Evolutionary conservation across 805 yeast species (phyloP).

Genomic region (Myxozyma kluyveri): DNA sequence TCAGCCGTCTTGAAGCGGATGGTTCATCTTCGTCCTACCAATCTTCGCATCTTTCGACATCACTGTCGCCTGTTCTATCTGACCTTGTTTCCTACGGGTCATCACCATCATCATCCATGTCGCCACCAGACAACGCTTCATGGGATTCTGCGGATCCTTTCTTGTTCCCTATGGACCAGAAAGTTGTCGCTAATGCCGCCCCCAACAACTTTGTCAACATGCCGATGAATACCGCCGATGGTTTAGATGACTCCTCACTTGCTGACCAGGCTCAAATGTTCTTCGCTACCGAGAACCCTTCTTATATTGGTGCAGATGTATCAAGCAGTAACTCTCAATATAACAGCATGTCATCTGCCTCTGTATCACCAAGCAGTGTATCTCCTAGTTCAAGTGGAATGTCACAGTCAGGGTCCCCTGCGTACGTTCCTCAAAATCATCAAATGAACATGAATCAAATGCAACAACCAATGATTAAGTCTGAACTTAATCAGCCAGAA

Average conservation of each 20-base stretch:
- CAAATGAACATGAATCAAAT: not conserved
- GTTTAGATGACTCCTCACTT: constrained; percentile 1
- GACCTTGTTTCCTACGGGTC: constrained; percentile 25
- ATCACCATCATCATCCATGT: constrained; percentile 25
- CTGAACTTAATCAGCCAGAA: not conserved
- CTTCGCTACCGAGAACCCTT: not conserved
- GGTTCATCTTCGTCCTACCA: constrained; percentile 15
- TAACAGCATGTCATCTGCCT: constrained; percentile 11
- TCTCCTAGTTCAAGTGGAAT: constrained; percentile 13
- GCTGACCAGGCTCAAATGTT: constrained; percentile 5
- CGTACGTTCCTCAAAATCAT: not conserved
- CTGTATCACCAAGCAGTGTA: constrained; percentile 13
- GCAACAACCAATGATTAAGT: too few species aligned
- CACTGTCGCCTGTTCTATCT: constrained; percentile 9
- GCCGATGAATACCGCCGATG: constrained; percentile 1
- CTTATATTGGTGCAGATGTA: constrained; percentile 2
- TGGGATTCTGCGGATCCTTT: constrained; percentile 19
- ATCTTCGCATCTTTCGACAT: constrained; percentile 14
- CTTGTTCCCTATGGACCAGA: constrained; percentile 21
- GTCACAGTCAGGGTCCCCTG: not conserved
- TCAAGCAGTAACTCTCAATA: not conserved
- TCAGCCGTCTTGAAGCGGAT: constrained; percentile 31
- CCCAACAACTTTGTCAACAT: too few species aligned
- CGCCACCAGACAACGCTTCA: constrained; percentile 6
- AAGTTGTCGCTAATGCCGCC: not conserved